Base-by-base conservation (phyloP, 2,329 filamentous ascomycete genomes). In the Botryotinia globosa region DNA sequence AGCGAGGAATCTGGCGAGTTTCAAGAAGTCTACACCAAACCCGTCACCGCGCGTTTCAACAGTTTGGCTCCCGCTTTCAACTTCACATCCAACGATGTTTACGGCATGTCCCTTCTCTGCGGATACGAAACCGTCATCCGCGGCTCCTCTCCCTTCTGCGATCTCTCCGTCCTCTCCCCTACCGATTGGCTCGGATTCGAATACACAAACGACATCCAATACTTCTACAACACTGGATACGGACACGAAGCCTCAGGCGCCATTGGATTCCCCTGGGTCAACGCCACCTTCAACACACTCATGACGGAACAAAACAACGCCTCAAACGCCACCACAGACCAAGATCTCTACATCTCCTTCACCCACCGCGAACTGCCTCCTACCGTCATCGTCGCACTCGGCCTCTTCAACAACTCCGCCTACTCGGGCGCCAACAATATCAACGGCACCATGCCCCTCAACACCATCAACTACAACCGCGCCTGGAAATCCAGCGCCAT, bases 291-390 rank as follows among this genome's bases (percentile, higher is more conserved):
- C n/a, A 79, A 81, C 42, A 80, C 82, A 1, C 79, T 84, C 37
- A 78, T 81, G 73, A 34, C 66, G 0, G 59, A 65, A 2, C 77
- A 78, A 42, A 78, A 78, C 51, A 81, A 80, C 72, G 77, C 78
- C 6, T 79, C 81, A 8, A 80, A 81, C 39, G 77, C 80, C 22
- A 76, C 76, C 4, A 73, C 73, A 0, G 77, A 79, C 22, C 85
- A 87, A 77, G 85, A 87, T 75, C 80, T 88, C 37, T 87, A 86
- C 78, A 82, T 87, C 62, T 86, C 85, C 0, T 88, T 88, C 82
- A 86, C 86, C 1, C 85, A 88, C 77, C 83, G 86, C 66, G 84
- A 87, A 77, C 79, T 88, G 4, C 86, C 86, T 5, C 86, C 86
- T 0, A 85, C 84, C 0, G 85, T 88, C 3, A 80, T 87, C 29